Percentiles rank a stretch among this genome's conserved stretches.
phyloP scores from a whole-genome alignment of 352 stramenopile genomes.

The Phytophthora lateralis region DNA sequence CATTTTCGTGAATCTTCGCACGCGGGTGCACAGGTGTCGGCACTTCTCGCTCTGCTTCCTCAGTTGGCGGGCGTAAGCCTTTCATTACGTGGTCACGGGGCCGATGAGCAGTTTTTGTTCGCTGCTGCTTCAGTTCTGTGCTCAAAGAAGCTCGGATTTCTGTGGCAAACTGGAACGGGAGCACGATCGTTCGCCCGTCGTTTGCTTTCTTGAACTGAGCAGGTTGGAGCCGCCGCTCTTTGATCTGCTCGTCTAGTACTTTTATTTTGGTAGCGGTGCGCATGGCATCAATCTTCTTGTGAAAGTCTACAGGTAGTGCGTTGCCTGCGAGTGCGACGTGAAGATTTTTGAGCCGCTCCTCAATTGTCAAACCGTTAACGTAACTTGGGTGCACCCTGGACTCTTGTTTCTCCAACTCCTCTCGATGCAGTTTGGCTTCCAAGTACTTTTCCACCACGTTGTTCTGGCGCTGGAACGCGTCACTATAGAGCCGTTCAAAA shows the following conservation, averaged over 20 bases:
- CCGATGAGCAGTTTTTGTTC: conserved; percentile 1
- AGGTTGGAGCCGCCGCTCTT: conserved; percentile 37
- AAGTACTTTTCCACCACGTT: conserved; percentile 45
- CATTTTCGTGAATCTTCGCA: not conserved
- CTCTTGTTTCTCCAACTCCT: conserved; percentile 53
- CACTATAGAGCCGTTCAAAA: conserved; percentile 61
- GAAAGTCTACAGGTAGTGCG: conserved; percentile 49
- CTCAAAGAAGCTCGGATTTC: conserved; percentile 32
- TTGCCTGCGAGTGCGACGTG: conserved; percentile 48
- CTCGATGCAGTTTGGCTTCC: conserved; percentile 41
- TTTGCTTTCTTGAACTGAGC: conserved; percentile 36
- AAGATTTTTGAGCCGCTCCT: conserved; percentile 53
- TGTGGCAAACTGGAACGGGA: conserved; percentile 50
- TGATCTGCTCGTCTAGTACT: conserved; percentile 33
- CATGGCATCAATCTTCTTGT: conserved; percentile 62
- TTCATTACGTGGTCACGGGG: conserved; percentile 28
- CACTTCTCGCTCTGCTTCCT: conserved; percentile 7
- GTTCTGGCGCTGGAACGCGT: conserved; percentile 59
- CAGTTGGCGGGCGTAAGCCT: conserved; percentile 13
- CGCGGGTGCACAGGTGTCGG: not conserved
- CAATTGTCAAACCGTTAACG: conserved; percentile 54
- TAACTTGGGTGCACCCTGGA: conserved; percentile 45
- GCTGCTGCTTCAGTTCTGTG: conserved; percentile 23
- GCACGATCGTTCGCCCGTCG: conserved; percentile 52
- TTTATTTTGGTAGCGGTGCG: conserved; percentile 41